Base-by-base conservation (phyloP, 768 basidiomycete genomes). In the Pulveroboletus sp. region DNA sequence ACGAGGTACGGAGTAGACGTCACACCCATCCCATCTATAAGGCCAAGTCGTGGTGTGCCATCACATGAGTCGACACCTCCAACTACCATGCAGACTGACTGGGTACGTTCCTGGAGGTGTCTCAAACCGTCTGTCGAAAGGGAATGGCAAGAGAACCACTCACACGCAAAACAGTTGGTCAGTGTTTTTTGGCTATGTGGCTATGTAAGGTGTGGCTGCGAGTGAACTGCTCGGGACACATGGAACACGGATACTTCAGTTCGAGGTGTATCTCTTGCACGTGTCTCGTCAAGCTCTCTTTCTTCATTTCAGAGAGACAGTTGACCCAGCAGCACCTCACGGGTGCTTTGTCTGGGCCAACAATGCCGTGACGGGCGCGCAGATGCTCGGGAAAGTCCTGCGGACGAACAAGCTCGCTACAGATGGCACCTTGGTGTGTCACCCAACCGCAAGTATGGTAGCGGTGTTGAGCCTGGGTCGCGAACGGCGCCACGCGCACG, bases 221-320 rank as follows among this genome's bases (percentile, higher is more conserved):
- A 5, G 67, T 63, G 47, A 67, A 67, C 28, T 32, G 43, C 14
- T 60, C 59, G 5, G 24, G 2, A 28, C 66, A 69, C 15, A 39
- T 14, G 7, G 52, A 39, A 43, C 65, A 68, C 3, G 7, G 0
- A 28, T 55, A 47, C 37, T n/a, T 58, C 24, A 41, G 33, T 41
- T 52, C 50, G 17, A 67, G 54, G 21, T 67, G 66, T 28, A 26
- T 51, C 36, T 67, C 66, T 24, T 55, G 55, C 15, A 67, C 40
- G 15, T 69, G 66, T 14, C 67, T 54, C 28, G 48, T 28, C 12
- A 67, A 26, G 18, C 67, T 65, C 49, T 67, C 65, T 36, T 45
- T 67, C 21, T 52, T 69, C 63, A 69, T 61, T 0, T 39, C 44
- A 9, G 26, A 0, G 3, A 3, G 18, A 27, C 66, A 69, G 9